phyloP scores from a whole-genome alignment of 75 land plant species.

The Cupressus sempervirens region DNA sequence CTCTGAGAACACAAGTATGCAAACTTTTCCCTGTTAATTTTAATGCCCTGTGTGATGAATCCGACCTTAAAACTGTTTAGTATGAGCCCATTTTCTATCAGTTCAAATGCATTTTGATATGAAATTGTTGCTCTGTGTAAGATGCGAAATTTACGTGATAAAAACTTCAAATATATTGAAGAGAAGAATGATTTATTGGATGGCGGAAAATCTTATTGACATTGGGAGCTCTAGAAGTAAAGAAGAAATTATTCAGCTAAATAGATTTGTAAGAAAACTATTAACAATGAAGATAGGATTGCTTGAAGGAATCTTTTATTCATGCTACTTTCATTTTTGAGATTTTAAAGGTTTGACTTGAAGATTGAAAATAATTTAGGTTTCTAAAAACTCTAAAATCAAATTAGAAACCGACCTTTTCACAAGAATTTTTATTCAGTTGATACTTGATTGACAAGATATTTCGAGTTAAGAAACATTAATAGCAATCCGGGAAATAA shows the following conservation, averaged over 20 bases:
- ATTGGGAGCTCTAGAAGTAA: neutral
- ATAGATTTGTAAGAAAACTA: neutral
- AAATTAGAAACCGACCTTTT: too few species aligned
- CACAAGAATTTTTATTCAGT: too few species aligned
- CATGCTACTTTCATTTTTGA: too few species aligned
- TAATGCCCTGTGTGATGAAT: neutral
- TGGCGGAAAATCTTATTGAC: neutral
- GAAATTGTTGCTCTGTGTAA: neutral
- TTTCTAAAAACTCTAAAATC: too few species aligned
- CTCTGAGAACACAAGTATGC: constrained; percentile 67
- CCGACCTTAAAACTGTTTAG: neutral
- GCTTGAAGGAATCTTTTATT: neutral
- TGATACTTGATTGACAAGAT: too few species aligned
- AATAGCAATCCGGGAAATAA: too few species aligned
- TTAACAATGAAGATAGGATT: neutral
- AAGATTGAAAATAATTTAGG: too few species aligned
- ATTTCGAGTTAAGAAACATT: too few species aligned
- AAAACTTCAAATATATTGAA: neutral
- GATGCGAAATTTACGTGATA: neutral
- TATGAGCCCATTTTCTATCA: neutral
- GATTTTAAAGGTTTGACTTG: too few species aligned
- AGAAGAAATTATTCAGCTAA: neutral
- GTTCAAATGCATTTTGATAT: neutral
- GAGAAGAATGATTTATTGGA: neutral
- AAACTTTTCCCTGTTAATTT: neutral